These are phyloP conservation scores for Neoarthrinium moseri DNA, from an alignment of 2,329 filamentous ascomycete species.

Conservation along the genomic window DNA sequence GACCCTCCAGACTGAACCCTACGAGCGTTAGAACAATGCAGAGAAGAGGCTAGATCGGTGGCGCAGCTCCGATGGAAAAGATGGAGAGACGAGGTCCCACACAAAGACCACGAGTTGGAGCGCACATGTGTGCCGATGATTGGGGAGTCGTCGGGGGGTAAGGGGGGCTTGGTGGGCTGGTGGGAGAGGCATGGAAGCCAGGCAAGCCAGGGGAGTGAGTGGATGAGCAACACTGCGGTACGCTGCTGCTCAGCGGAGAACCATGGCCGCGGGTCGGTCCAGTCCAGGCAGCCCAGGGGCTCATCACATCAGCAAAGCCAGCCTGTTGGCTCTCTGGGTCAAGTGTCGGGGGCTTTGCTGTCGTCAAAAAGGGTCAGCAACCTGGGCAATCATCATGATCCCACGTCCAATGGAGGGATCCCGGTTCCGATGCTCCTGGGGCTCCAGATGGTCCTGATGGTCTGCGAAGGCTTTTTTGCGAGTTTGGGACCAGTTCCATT, in stretches of 20 bases:
- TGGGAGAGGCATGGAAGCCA: background rate
- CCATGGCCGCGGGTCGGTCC: slow-evolving; percentile 7
- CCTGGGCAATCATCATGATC: background rate
- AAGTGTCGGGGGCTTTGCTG: background rate
- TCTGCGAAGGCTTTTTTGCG: background rate
- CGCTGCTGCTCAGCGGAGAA: too few species aligned
- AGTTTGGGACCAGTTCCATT: background rate
- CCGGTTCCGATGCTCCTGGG: background rate
- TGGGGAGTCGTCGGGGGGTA: too few species aligned
- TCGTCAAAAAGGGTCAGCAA: background rate
- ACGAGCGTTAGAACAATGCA: too few species aligned
- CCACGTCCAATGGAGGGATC: background rate
- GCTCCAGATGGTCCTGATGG: background rate
- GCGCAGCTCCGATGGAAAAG: background rate
- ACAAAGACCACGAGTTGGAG: too few species aligned
- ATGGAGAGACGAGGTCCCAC: background rate
- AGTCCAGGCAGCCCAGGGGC: too few species aligned
- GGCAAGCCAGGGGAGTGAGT: too few species aligned
- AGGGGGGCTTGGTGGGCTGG: background rate
- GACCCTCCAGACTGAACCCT: too few species aligned
- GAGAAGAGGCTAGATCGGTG: slow-evolving; percentile 1
- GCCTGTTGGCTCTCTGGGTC: background rate
- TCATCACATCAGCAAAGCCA: too few species aligned
- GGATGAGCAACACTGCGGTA: too few species aligned
- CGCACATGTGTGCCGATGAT: too few species aligned